These are phyloP conservation scores for Daphne laureola DNA, from an alignment of 441 rosid species.

Conservation along the genomic window DNA sequence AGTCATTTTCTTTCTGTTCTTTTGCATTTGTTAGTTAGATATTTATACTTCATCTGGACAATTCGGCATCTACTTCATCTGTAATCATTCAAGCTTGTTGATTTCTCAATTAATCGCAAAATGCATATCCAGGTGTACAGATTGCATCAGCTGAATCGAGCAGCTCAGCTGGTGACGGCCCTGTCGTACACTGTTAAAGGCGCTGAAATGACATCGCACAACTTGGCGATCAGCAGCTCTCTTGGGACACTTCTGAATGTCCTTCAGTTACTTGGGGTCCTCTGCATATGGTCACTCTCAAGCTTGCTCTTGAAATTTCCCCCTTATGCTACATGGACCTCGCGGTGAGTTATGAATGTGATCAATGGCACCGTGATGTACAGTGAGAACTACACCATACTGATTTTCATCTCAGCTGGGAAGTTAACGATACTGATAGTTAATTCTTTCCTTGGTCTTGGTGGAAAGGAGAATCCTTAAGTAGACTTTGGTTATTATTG, in stretches of 20 bases:
- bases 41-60: no score
- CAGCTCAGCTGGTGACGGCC: constrained; percentile 90
- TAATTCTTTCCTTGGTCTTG: no score
- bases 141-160: constrained; percentile 94
- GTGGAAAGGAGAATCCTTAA: background rate
- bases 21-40: no score
- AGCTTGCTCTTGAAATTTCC: constrained; percentile 81
- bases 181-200: constrained; percentile 83
- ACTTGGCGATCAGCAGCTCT: constrained; percentile 82
- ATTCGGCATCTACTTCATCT: no score
- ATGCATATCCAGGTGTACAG: constrained; percentile 67
- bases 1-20: no score
- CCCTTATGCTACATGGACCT: constrained; percentile 31
- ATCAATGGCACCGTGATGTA: no score
- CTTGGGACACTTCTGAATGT: constrained; percentile 76
- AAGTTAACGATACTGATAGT: no score
- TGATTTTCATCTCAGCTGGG: no score
- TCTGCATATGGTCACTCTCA: constrained; percentile 95
- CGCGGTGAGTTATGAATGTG: constrained; percentile 11
- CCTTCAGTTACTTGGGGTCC: constrained; percentile 79
- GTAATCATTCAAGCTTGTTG: background rate
- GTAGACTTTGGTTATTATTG: no score
- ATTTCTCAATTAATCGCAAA: constrained; percentile 9
- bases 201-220: constrained; percentile 77
- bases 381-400: no score